Percentiles rank a stretch among this genome's conserved stretches.
phyloP scores from a whole-genome alignment of 768 basidiomycete genomes.

The Pleurotus cornucopiae region DNA sequence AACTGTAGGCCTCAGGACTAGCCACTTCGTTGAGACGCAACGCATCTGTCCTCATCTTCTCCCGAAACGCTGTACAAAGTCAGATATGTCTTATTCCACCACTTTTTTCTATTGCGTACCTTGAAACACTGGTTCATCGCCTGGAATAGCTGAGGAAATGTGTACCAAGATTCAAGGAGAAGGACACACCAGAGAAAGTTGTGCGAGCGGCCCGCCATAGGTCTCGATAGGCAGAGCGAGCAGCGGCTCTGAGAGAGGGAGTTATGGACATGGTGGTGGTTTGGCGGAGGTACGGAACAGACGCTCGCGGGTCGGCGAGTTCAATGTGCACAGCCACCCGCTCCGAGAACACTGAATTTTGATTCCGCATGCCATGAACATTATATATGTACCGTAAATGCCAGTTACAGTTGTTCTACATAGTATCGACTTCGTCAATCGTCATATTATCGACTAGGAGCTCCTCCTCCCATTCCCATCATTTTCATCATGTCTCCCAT shows the following conservation, averaged over 20 bases:
- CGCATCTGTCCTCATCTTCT: conserved; percentile 63
- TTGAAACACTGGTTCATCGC: conserved; percentile 51
- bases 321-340: neutral
- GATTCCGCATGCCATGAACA: neutral
- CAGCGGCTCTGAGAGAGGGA: conserved; percentile 54
- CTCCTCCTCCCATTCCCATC: conserved; percentile 73
- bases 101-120: conserved; percentile 29
- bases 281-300: neutral
- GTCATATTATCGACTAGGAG: neutral
- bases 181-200: conserved; percentile 58
- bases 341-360: neutral
- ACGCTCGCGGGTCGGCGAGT: neutral
- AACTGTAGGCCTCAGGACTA: conserved; percentile 45
- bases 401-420: too few species aligned
- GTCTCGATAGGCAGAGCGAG: conserved; percentile 71
- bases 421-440: too few species aligned
- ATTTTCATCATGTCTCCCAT: conserved; percentile 83
- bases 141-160: conserved; percentile 25
- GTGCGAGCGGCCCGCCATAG: conserved; percentile 60
- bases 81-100: neutral
- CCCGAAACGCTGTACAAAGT: conserved; percentile 59
- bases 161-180: neutral
- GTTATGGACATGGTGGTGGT: conserved; percentile 45
- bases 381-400: too few species aligned
- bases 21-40: conserved; percentile 33